Percentiles rank a stretch among this genome's conserved stretches.
These are phyloP conservation scores for Coriaria nepalensis DNA, from an alignment of 306 rosid species.

Conservation along the genomic window DNA sequence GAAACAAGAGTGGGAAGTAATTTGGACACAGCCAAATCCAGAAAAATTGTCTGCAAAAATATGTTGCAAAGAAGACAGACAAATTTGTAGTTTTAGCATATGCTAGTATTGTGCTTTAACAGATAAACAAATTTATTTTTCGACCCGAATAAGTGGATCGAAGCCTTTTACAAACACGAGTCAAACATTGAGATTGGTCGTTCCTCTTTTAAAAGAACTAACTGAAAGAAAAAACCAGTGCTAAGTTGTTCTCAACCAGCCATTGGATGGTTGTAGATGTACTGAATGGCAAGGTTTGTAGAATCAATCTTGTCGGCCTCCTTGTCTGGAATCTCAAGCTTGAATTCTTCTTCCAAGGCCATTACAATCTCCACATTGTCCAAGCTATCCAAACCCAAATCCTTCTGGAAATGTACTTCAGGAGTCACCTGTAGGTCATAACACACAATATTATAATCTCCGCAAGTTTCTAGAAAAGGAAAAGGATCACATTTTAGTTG, in stretches of 20 bases:
- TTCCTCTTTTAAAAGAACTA: conserved; percentile 2
- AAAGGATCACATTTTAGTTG: too few relatives aligned
- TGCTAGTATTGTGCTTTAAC: too few relatives aligned
- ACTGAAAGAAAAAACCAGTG: conserved; percentile 6
- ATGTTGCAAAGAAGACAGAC: too few relatives aligned
- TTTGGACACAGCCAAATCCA: too few relatives aligned
- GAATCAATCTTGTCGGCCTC: conserved; percentile 93
- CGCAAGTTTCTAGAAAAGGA: conserved; percentile 2
- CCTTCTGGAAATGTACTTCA: conserved; percentile 77
- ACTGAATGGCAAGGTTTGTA: conserved; percentile 66
- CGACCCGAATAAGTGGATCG: too few relatives aligned
- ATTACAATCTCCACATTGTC: conserved; percentile 93
- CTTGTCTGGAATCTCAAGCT: conserved; percentile 87
- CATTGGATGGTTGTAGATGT: conserved; percentile 85
- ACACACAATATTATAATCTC: conserved; percentile 8
- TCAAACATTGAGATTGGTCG: too few relatives aligned
- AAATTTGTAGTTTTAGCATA: too few relatives aligned
- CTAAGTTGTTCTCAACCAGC: conserved; percentile 30
- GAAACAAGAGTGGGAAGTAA: too few relatives aligned
- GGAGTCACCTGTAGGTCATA: conserved; percentile 48
- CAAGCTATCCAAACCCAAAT: conserved; percentile 94
- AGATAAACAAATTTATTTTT: too few relatives aligned
- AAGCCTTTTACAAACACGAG: too few relatives aligned
- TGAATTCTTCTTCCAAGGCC: conserved; percentile 97
- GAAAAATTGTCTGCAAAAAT: too few relatives aligned